Percentiles rank a stretch among this genome's conserved stretches.
Conservation (phyloP, 306 rosid genomes). For the Abrus pulchellus region DNA sequence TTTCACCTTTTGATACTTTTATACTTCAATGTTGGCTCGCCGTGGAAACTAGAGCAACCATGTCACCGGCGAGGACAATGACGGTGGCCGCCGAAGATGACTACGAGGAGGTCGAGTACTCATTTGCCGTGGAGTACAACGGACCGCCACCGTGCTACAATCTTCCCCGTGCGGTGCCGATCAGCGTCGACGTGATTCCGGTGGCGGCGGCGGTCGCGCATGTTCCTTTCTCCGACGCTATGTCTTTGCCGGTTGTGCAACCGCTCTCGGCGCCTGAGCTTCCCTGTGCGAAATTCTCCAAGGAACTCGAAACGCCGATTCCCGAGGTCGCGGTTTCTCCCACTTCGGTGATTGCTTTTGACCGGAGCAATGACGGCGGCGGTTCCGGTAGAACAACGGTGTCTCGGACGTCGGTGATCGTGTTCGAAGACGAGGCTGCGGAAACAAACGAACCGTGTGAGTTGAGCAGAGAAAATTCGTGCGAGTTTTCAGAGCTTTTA, state of each 20-base stretch:
- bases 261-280: slow-evolving; percentile 69
- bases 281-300: slow-evolving; percentile 55
- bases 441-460: slow-evolving; percentile 67
- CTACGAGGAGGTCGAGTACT: slow-evolving; percentile 48
- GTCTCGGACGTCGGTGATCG: slow-evolving; percentile 86
- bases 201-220: slow-evolving; percentile 88
- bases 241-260: slow-evolving; percentile 88
- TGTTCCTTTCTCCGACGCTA: slow-evolving; percentile 65
- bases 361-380: slow-evolving; percentile 60
- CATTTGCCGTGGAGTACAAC: slow-evolving; percentile 90
- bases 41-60: slow-evolving; percentile 49
- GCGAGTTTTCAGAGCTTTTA: slow-evolving; percentile 62
- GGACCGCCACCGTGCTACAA: slow-evolving; percentile 88
- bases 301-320: slow-evolving; percentile 38
- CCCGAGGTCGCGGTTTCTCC: slow-evolving; percentile 75
- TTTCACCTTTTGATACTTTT: slow-evolving; percentile 46
- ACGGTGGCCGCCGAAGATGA: slow-evolving; percentile 43
- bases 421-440: slow-evolving; percentile 68
- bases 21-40: slow-evolving; percentile 43
- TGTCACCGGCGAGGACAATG: slow-evolving; percentile 64
- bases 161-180: slow-evolving; percentile 90
- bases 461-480: slow-evolving; percentile 77
- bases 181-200: slow-evolving; percentile 84
- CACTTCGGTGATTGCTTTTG: slow-evolving; percentile 85
- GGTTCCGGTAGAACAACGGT: slow-evolving; percentile 78